Evolutionary conservation across 371 early-diverging fungal species (phyloP), one percentile per base, ranked within the genome.

Genomic region (Mucor lusitanicus): DNA sequence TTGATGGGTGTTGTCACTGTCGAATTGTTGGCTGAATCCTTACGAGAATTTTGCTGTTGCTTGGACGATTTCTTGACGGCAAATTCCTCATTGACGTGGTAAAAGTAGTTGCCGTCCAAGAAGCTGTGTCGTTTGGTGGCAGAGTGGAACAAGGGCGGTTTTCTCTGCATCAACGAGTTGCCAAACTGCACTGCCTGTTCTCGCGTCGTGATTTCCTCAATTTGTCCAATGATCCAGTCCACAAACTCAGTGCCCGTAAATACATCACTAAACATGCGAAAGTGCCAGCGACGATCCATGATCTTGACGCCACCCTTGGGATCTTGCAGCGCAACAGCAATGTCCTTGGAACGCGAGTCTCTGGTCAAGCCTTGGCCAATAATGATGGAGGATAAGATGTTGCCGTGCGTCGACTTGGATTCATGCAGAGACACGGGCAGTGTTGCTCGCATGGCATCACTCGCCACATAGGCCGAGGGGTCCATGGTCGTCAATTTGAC

Each of bases 51-150:
- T 17, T 17, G 46, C 8, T 46, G 11, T 71, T 75, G 17, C 68
- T 66, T 60, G 3, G 71, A 39, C 11, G 76, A 72, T 53, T 81
- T 84, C 23, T 75, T 77, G 27, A 71, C 73, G 2, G 83, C 76
- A 61, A 86, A 89, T 5, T 90, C 87, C 13, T 82, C 82, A 9
- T 87, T 86, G 28, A 98, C 74, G 35, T 86, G 87, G 71, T 97
- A 98, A 76, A 94, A 97, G 74, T 95, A 96, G 60, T 93, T 90
- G 0, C 98, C 99, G 67, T 98, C 99, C 68, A 96, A 64, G 68
- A 98, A 94, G 23, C 75, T 67, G 62, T 94, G 94, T 17, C 85
- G 76, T 6, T 83, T 79, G 32, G 88, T 87, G 7, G 88, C 94
- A 50, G 97, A 96, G 25, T 85, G 80, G 71, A 97, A 87, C 15